Conservation (phyloP, 148 eudicot genomes). For the Camellia japonica region DNA sequence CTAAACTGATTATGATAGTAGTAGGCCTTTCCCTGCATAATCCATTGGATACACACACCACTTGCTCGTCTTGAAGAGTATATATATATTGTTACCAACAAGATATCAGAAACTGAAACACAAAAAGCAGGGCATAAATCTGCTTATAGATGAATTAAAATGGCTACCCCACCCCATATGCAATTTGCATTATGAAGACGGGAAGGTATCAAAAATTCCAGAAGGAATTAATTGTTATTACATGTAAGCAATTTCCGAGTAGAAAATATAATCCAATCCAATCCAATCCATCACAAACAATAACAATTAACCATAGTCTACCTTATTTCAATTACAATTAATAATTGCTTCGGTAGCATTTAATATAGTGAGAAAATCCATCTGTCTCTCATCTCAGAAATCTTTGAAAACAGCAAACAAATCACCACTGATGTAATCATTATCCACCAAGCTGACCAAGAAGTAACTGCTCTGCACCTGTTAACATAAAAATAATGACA, state of each 20-base stretch:
- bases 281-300: not conserved
- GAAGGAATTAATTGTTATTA: not conserved
- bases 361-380: not conserved
- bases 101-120: not conserved
- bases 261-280: not conserved
- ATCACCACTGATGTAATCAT: conserved; percentile 46
- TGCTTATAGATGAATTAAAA: too few species aligned
- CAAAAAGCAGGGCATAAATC: too few species aligned
- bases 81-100: too few species aligned
- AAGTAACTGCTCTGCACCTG: conserved; percentile 54
- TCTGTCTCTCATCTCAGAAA: conserved; percentile 19
- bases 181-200: not conserved
- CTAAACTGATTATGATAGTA: not conserved
- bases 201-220: not conserved
- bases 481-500: not conserved
- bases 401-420: conserved; percentile 44
- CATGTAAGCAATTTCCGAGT: not conserved
- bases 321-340: not conserved
- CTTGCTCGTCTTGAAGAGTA: not conserved
- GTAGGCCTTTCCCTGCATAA: too few species aligned
- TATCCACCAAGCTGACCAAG: conserved; percentile 65
- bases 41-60: not conserved
- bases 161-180: too few species aligned
- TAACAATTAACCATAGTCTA: not conserved
- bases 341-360: not conserved